phyloP scores from a whole-genome alignment of 805 yeast species.

The Teunomyces panamensis region DNA sequence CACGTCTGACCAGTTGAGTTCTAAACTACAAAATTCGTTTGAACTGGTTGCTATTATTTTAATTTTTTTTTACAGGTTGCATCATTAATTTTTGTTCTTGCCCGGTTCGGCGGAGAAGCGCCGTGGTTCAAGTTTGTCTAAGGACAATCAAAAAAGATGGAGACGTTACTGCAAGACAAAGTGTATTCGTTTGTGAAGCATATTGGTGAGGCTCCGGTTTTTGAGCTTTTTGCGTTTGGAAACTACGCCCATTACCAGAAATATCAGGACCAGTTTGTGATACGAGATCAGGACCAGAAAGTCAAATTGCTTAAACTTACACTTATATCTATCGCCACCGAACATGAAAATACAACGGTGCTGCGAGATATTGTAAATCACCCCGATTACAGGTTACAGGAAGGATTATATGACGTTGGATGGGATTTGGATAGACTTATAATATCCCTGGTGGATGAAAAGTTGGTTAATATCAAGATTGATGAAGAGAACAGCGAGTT shows the following conservation, averaged over 20 bases:
- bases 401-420: constrained; percentile 7
- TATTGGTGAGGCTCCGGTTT: neutral
- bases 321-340: constrained; percentile 20
- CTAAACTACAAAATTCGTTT: neutral
- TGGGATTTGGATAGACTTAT: constrained; percentile 18
- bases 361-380: constrained; percentile 13
- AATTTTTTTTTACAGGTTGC: neutral
- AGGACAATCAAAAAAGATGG: neutral
- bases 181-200: neutral
- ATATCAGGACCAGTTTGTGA: constrained; percentile 12
- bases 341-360: constrained; percentile 19
- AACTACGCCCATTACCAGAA: constrained; percentile 21
- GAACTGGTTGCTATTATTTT: no score
- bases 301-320: constrained; percentile 28
- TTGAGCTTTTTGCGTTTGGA: constrained; percentile 40
- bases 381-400: constrained; percentile 14
- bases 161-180: neutral
- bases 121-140: neutral
- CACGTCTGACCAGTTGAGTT: neutral
- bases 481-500: constrained; percentile 22
- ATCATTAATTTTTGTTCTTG: no score
- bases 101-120: neutral
- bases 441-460: constrained; percentile 24
- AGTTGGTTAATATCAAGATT: constrained; percentile 22
- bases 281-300: neutral